Conservation (phyloP, 2,329 filamentous ascomycete genomes). For the Biscogniauxia marginata region DNA sequence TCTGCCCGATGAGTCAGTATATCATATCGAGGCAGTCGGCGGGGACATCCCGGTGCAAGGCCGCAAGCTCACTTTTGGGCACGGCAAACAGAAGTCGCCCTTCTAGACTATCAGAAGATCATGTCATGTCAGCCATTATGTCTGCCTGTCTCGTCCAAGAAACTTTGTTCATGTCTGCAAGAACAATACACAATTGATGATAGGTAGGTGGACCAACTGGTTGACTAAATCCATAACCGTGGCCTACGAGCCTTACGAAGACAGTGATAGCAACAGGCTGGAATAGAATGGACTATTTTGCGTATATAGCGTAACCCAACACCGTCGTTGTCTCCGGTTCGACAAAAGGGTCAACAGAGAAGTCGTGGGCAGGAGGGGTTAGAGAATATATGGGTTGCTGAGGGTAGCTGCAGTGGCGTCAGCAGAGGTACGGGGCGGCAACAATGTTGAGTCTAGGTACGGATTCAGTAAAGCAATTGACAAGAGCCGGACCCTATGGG, state of each 20-base stretch:
- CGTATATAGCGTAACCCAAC: too few species aligned
- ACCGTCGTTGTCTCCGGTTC: too few species aligned
- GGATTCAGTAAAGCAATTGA: background rate
- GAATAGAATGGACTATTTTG: constrained; percentile 1
- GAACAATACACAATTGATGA: background rate
- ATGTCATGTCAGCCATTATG: constrained; percentile 35
- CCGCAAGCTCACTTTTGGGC: constrained; percentile 79
- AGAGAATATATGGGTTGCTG: too few species aligned
- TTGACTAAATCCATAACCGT: constrained; percentile 54
- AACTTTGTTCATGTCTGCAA: background rate
- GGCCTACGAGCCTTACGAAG: too few species aligned
- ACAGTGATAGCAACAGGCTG: background rate
- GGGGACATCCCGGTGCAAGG: background rate
- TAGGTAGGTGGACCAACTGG: constrained; percentile 44
- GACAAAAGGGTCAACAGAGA: too few species aligned
- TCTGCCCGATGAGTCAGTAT: constrained; percentile 52
- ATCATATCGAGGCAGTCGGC: constrained; percentile 3
- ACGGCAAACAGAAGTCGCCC: constrained; percentile 93
- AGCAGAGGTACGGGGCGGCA: too few species aligned
- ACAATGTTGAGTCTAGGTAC: background rate
- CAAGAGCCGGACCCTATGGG: too few species aligned
- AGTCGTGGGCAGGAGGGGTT: too few species aligned
- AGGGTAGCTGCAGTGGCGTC: too few species aligned
- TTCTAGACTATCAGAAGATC: constrained; percentile 64
- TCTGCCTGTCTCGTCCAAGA: background rate